Percentiles rank a stretch among this genome's conserved stretches.
These are phyloP conservation scores for Stipa capillata DNA, from an alignment of 176 grass and related monocot species.

Conservation along the genomic window DNA sequence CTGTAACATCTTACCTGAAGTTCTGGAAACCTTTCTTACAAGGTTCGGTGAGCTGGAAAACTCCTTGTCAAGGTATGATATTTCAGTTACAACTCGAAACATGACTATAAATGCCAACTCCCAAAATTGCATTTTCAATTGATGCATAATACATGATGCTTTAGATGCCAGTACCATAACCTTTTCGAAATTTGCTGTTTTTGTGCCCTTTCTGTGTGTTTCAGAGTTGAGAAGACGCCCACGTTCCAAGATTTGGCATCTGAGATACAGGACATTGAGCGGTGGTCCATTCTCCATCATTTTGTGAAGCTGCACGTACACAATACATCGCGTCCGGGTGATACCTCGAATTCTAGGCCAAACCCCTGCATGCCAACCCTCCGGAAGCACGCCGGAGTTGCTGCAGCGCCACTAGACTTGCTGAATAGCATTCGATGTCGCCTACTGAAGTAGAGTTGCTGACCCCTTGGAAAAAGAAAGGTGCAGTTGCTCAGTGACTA, in stretches of 20 bases:
- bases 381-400: conserved; percentile 8
- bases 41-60: conserved; percentile 18
- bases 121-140: not conserved
- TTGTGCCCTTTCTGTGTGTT: not conserved
- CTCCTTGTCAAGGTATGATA: conserved; percentile 15
- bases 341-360: not conserved
- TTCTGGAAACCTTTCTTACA: conserved; percentile 1
- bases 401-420: not conserved
- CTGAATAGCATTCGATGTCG: conserved; percentile 19
- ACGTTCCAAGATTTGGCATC: conserved; percentile 16
- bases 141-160: not conserved
- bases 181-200: not conserved
- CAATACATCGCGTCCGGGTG: not conserved
- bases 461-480: not conserved
- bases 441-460: conserved; percentile 16
- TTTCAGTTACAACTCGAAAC: not conserved
- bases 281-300: conserved; percentile 21
- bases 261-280: conserved; percentile 4
- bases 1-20: not conserved
- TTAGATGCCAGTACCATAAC: not conserved
- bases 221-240: not conserved
- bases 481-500: not conserved
- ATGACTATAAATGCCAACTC: not conserved
- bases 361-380: not conserved
- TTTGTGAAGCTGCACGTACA: conserved; percentile 19